Base-by-base conservation (phyloP, 2,329 filamentous ascomycete species). In the Alternaria viburni region DNA sequence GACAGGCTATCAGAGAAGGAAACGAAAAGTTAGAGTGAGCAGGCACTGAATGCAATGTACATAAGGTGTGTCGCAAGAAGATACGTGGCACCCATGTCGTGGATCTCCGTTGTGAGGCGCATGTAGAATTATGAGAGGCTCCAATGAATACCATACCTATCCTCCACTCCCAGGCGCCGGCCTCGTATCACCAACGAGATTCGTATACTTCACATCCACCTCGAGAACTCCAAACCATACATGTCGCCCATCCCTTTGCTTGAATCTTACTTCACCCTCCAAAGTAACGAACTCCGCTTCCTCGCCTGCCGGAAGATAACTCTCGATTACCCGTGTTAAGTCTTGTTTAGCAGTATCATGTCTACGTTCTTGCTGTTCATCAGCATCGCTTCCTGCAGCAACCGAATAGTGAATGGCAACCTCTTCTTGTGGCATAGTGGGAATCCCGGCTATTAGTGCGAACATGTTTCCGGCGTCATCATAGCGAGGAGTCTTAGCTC, bases 1-100 rank as follows among this genome's bases (percentile, higher is more conserved):
- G 92, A 0, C 86, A 84, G 68, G 86, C 84, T 10, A 72, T 87
- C 68, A 77, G 83, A 57, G 70, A 66, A 13, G 64, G 28, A 2
- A 55, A 58, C 4, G 62, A 73, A 56, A 71, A 56, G 54, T n/a
- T 77, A 28, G 52, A 65, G 41, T 70, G 62, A 45, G 12, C n/a
- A 50, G 13, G 13, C 5, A 23, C 23, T 28, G 11, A 15, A 8
- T 26, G 23, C 15, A 17, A 28, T 23, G 4, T n/a, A 21, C 0
- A 41, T 15, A 23, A 3, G 28, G 28, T 6, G 13, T 41, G 28
- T 52, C 23, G 13, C 10, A 15, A 25, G 9, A 7, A 15, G 19
- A 9, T 1, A 52, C 28, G n/a, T 21, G 7, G 28, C 1, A 36
- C 4, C 19, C 12, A 19, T 15, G 12, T 25, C 5, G 13, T 15